These are phyloP conservation scores for Phoenix roebelenii DNA, from an alignment of 176 grass and related monocot species.

Conservation along the genomic window DNA sequence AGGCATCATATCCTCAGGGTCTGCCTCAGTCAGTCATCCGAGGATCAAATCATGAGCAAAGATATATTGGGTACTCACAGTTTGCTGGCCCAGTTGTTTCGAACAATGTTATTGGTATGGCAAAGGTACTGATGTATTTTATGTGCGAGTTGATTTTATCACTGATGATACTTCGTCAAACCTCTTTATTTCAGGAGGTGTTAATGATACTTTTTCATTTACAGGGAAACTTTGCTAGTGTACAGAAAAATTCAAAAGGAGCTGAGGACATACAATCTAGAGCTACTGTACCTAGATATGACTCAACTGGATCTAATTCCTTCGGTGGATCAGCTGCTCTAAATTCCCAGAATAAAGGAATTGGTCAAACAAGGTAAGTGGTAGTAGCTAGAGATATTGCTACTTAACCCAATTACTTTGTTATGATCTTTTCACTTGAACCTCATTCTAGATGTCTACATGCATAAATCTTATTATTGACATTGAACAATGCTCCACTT, in stretches of 20 bases:
- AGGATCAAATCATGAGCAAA: conserved; percentile 41
- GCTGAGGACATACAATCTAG: conserved; percentile 49
- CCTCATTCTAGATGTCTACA: neutral
- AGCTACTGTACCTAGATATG: conserved; percentile 39
- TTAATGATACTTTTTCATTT: conserved; percentile 1
- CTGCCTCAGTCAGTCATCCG: conserved; percentile 34
- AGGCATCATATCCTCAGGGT: conserved; percentile 32
- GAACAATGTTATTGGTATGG: conserved; percentile 26
- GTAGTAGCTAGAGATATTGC: neutral
- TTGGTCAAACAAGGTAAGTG: conserved; percentile 17
- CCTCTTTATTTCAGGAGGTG: neutral
- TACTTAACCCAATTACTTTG: too few relatives aligned
- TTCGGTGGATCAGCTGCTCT: conserved; percentile 50
- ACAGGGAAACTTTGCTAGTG: conserved; percentile 15
- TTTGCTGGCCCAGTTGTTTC: conserved; percentile 33
- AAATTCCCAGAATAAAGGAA: conserved; percentile 7
- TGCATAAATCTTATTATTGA: neutral
- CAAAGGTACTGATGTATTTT: conserved; percentile 33
- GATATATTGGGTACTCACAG: conserved; percentile 2
- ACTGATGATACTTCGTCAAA: neutral
- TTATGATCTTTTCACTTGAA: too few relatives aligned
- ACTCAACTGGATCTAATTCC: conserved; percentile 30
- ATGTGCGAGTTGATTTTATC: conserved; percentile 2
- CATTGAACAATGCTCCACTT: too few relatives aligned
- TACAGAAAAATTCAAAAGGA: conserved; percentile 51